phyloP scores from a whole-genome alignment of 495 filamentous ascomycete genomes.

The Paragyromitra xinjiangensis region DNA sequence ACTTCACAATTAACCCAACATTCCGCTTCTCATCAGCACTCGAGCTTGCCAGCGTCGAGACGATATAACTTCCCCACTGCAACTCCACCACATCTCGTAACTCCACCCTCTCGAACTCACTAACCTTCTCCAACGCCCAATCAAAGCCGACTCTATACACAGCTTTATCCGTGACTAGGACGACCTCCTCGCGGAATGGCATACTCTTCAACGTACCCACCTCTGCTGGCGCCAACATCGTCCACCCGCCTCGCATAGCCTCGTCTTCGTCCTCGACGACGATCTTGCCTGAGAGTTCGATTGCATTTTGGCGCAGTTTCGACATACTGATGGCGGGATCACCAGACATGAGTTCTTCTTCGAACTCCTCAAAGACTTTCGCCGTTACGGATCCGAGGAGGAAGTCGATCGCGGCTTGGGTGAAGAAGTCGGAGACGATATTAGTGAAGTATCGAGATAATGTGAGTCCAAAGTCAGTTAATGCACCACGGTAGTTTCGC shows the following conservation, averaged over 20 bases:
- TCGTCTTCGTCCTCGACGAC: conserved; percentile 83
- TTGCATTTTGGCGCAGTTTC: conserved; percentile 84
- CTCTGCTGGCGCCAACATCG: conserved; percentile 66
- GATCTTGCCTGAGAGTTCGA: conserved; percentile 83
- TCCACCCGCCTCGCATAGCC: conserved; percentile 69
- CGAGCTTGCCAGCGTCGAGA: conserved; percentile 76
- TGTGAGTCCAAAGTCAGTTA: conserved; percentile 92
- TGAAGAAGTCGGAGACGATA: conserved; percentile 95
- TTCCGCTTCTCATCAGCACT: conserved; percentile 81
- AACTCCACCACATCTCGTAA: conserved; percentile 75
- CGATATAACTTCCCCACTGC: conserved; percentile 80
- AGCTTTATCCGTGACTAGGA: conserved; percentile 83
- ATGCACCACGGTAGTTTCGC: conserved; percentile 86
- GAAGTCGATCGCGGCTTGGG: conserved; percentile 92
- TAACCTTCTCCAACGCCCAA: conserved; percentile 90
- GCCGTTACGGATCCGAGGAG: conserved; percentile 86
- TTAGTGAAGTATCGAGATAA: conserved; percentile 79
- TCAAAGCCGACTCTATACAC: conserved; percentile 90
- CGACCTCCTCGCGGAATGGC: conserved; percentile 83
- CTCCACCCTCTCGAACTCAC: conserved; percentile 85
- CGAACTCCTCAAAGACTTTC: conserved; percentile 88
- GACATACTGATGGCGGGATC: conserved; percentile 87
- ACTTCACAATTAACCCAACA: conserved; percentile 81
- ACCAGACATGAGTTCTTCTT: conserved; percentile 82
- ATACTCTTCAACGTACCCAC: conserved; percentile 70